Evolutionary conservation across 1,284 basidiomycete species (phyloP), one percentile per base, ranked within the genome.

Genomic region (Microbotryum lychnidis-dioicae): DNA sequence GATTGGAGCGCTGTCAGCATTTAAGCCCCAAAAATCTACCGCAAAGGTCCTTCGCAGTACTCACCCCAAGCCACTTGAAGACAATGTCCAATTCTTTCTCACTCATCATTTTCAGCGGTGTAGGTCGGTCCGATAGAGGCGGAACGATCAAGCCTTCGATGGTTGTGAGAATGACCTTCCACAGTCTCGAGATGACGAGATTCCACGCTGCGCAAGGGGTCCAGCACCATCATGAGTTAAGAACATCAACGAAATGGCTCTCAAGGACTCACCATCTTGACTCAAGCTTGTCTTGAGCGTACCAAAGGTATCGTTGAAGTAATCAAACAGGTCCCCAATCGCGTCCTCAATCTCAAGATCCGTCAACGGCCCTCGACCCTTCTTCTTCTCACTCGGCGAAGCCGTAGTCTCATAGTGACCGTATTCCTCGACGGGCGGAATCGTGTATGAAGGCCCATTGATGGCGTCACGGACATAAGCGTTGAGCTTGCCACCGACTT

Each of bases 31-130:
- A 42, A 14, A 10, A 9, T 5, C 9, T 4, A 2, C 10, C n/a
- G 14, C 16, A 10, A 53, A 3, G 6, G 2, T 4, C 5, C 14
- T 10, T 7, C 18, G 6, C 25, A 29, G 10, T 10, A 71, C 77
- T 27, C 63, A 89, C 90, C 82, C 91, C 91, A 56, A 97, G 77
- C 96, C 96, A 98, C 74, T 93, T 96, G 79, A 97, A 92, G 12
- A 93, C 94, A 60, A 98, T 87, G 73, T 97, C 94, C 31, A 97
- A 89, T 77, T 97, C 94, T 77, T 94, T 92, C 71, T 96, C 93
- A 44, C 82, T 85, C 70, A 98, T 75, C 16, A 91, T 87, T 67
- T 87, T 86, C 90, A 97, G 89, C 60, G 89, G 87, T 58, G 91
- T 91, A 10, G 86, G 81, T n/a, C 84, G 79, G 66, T 96, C 91